These are phyloP conservation scores for Euclidium syriacum DNA, from an alignment of 345 rosid species.

Conservation along the genomic window DNA sequence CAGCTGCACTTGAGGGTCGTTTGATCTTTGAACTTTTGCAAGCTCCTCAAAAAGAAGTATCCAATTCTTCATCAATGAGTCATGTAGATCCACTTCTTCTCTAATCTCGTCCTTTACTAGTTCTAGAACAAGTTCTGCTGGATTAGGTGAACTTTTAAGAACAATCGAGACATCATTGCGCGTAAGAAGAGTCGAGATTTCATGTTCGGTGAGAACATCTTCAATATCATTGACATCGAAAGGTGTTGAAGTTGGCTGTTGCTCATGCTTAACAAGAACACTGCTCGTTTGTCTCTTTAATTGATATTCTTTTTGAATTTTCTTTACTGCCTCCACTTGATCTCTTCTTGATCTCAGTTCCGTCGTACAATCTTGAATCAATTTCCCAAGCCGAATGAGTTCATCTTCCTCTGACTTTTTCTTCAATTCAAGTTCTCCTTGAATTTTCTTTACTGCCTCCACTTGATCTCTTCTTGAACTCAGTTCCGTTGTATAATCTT, in stretches of 20 bases:
- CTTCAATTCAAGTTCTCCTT: constrained; percentile 2
- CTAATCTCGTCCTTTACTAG: background rate
- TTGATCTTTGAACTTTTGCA: background rate
- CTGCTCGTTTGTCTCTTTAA: constrained; percentile 4
- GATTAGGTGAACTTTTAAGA: constrained; percentile 10
- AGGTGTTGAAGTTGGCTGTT: constrained; percentile 1
- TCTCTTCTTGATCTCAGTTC: too few relatives aligned
- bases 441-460: too few relatives aligned
- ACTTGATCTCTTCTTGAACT: too few relatives aligned
- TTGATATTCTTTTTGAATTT: background rate
- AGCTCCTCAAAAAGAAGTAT: constrained; percentile 14
- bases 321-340: background rate
- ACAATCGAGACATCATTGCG: background rate
- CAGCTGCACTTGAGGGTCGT: background rate
- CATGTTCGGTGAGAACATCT: background rate
- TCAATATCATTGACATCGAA: constrained; percentile 11
- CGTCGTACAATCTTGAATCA: too few relatives aligned
- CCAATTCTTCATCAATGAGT: background rate
- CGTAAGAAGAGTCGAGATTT: background rate
- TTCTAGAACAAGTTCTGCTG: constrained; percentile 17
- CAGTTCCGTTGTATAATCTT: too few relatives aligned
- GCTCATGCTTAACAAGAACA: background rate
- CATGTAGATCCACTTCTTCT: background rate
- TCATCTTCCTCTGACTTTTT: constrained; percentile 1
- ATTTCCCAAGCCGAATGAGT: background rate